Evolutionary conservation across 352 stramenopile genomes (phyloP).

Genomic region (Stramenopiles sp.): DNA sequence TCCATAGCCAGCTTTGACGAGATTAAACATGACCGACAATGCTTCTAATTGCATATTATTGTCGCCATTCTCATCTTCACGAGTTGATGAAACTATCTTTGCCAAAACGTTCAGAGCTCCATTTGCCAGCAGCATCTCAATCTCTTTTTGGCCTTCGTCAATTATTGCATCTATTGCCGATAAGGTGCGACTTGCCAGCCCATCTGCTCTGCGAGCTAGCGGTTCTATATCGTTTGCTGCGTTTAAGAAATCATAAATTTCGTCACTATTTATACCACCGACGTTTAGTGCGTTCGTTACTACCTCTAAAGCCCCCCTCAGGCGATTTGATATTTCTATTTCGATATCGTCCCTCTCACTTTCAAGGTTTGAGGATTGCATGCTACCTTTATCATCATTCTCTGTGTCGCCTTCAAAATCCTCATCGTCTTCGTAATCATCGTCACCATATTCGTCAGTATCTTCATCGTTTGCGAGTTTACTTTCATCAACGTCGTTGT

Average conservation of each 20-base stretch:
- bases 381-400: not conserved
- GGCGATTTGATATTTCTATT: not conserved
- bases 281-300: not conserved
- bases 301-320: not conserved
- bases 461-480: not conserved
- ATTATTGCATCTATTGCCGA: not conserved
- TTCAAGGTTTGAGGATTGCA: not conserved
- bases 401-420: not conserved
- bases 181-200: not conserved
- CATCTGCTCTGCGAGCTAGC: not conserved
- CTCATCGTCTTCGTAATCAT: conserved; percentile 3
- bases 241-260: not conserved
- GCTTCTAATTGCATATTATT: not conserved
- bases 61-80: not conserved
- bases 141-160: not conserved
- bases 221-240: not conserved
- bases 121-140: not conserved
- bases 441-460: not conserved
- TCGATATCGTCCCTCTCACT: not conserved
- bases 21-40: not conserved
- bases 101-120: not conserved
- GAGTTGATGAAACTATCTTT: not conserved
- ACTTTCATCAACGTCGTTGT: too few relatives aligned
- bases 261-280: not conserved
- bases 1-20: too few relatives aligned